phyloP scores from a whole-genome alignment of 768 basidiomycete species.

The Crucibulum laeve region DNA sequence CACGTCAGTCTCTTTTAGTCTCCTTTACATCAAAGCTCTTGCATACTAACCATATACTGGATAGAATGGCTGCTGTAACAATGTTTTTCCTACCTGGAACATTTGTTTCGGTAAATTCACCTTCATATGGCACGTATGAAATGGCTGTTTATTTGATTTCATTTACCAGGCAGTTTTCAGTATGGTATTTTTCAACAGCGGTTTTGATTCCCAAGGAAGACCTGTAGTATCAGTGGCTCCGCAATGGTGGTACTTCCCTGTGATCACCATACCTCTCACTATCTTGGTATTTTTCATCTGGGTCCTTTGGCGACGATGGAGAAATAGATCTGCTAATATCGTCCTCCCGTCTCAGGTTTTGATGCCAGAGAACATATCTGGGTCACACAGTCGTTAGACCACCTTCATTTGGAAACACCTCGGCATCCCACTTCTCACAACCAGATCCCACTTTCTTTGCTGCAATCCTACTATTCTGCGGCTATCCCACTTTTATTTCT shows the following conservation, averaged over 20 bases:
- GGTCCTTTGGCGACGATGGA: constrained; percentile 8
- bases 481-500: too few relatives aligned
- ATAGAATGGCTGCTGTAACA: constrained; percentile 20
- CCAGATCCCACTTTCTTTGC: too few relatives aligned
- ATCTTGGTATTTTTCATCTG: constrained; percentile 13
- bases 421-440: too few relatives aligned
- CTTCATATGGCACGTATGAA: background rate
- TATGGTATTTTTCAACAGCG: constrained; percentile 18
- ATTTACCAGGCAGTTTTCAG: constrained; percentile 15
- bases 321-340: too few relatives aligned
- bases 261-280: constrained; percentile 16
- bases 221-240: constrained; percentile 5
- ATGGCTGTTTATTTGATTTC: too few relatives aligned
- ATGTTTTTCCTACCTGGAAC: constrained; percentile 23
- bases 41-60: background rate
- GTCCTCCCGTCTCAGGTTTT: too few relatives aligned
- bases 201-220: constrained; percentile 3
- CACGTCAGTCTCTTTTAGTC: constrained; percentile 11
- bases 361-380: too few relatives aligned
- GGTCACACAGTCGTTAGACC: too few relatives aligned
- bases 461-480: too few relatives aligned
- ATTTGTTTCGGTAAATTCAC: constrained; percentile 15
- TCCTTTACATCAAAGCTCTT: background rate
- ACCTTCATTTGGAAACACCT: too few relatives aligned
- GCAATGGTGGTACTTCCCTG: constrained; percentile 15